Evolutionary conservation across 768 basidiomycete species (phyloP), one percentile per base, ranked within the genome.

Genomic region (Leccinum fibrillosum): DNA sequence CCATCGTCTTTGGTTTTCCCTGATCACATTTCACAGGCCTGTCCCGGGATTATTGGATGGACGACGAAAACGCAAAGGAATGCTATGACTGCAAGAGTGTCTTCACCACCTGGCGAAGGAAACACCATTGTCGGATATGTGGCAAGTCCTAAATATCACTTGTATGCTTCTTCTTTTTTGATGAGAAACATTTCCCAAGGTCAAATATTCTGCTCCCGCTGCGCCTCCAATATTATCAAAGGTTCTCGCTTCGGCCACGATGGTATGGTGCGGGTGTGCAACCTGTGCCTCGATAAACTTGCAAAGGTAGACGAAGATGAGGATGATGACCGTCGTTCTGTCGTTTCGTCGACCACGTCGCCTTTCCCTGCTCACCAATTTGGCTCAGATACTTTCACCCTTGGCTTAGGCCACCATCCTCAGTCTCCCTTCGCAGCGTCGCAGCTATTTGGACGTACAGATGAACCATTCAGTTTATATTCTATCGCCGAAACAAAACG

Each of bases 1-100:
- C 49, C 55, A 52, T 56, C 49, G 35, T 49, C 35, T 49, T 28
- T 44, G 37, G 28, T 56, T 53, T 19, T 53, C 52, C 50, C 63
- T 62, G 35, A 64, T 56, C 5, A 10, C 13, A 61, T 54, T 21
- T 3, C 11, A 34, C 53, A 92, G 92, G 91, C n/a, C 69, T 96
- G 19, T 92, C 92, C 23, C 85, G 88, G 62, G 92, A 97, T 67
- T 98, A 98, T 69, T 99, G 97, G 97, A 98, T 98, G 94, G 92
- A 94, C 60, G 95, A 98, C 68, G 93, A 93, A 67, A 89, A 90
- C 55, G 92, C 92, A 66, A 97, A 90, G 69, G 94, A 97, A 66
- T 96, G 94, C 68, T 96, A 93, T 69, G 94, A 95, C 72, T 97
- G 94, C 77, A 92, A 93, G 72, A 92, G 90, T 62, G 80, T 90